These are phyloP conservation scores for Leptographium galeiforme DNA, from an alignment of 2,329 filamentous ascomycete species.

Conservation along the genomic window DNA sequence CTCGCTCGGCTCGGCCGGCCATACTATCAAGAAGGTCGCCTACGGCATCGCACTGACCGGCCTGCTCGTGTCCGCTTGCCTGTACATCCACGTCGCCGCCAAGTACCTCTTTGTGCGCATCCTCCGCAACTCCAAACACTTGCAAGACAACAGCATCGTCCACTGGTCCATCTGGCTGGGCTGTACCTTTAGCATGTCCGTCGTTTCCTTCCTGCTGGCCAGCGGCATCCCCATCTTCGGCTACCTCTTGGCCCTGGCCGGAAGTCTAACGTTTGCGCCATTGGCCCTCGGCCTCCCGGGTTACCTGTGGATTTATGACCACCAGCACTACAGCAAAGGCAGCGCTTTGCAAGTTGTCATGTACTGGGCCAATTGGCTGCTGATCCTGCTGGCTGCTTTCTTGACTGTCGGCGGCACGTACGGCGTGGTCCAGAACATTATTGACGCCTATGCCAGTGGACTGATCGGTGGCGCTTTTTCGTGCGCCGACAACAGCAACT, in stretches of 20 bases:
- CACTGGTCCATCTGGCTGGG: slow-evolving; percentile 18
- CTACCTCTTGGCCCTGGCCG: slow-evolving; percentile 6
- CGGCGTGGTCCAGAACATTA: slow-evolving; percentile 23
- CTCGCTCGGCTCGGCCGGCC: slow-evolving; percentile 36
- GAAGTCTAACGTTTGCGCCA: slow-evolving; percentile 3
- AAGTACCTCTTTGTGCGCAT: slow-evolving; percentile 22
- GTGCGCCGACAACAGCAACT: not conserved
- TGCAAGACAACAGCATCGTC: slow-evolving; percentile 16
- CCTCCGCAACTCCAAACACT: slow-evolving; percentile 15
- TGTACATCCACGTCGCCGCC: slow-evolving; percentile 16
- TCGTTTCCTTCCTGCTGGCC: slow-evolving; percentile 6
- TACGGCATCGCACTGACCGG: slow-evolving; percentile 46
- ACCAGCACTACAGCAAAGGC: slow-evolving; percentile 24
- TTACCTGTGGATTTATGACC: slow-evolving; percentile 4
- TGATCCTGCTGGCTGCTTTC: slow-evolving; percentile 30
- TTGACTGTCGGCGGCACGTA: slow-evolving; percentile 36
- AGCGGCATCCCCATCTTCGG: slow-evolving; percentile 9
- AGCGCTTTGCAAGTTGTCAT: slow-evolving; percentile 19
- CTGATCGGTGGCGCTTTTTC: not conserved
- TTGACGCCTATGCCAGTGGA: not conserved
- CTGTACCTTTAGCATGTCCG: not conserved
- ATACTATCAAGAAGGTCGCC: slow-evolving; percentile 44
- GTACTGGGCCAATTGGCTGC: slow-evolving; percentile 26
- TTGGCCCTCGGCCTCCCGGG: slow-evolving; percentile 10
- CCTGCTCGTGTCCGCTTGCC: slow-evolving; percentile 28